These are phyloP conservation scores for Phytophthora aleatoria DNA, from an alignment of 352 stramenopile genomes.

Conservation along the genomic window DNA sequence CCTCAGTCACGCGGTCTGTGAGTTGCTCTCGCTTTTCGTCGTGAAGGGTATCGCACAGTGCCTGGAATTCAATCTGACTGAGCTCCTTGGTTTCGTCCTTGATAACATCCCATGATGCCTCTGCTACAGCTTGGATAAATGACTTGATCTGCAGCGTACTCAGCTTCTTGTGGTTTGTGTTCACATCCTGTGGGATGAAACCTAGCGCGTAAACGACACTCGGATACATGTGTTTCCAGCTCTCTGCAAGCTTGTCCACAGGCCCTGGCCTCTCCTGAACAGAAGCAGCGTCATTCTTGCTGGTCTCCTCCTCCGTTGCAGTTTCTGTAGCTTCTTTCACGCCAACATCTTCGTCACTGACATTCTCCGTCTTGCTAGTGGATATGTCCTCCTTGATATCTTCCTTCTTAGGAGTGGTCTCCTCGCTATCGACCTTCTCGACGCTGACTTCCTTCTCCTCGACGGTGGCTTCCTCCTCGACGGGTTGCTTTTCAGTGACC, in stretches of 20 bases:
- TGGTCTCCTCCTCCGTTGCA: constrained; percentile 8
- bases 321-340: constrained; percentile 1
- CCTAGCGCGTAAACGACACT: constrained; percentile 71
- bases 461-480: constrained; percentile 1
- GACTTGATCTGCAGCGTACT: constrained; percentile 87
- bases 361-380: background rate
- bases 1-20: constrained; percentile 30
- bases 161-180: constrained; percentile 58
- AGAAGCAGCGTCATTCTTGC: constrained; percentile 11
- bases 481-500: background rate
- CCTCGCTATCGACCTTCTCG: constrained; percentile 4
- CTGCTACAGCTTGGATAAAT: constrained; percentile 78
- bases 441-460: background rate
- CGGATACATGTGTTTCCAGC: constrained; percentile 76
- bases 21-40: constrained; percentile 41
- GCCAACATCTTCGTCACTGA: constrained; percentile 1
- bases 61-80: constrained; percentile 78
- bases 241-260: constrained; percentile 17
- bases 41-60: constrained; percentile 65
- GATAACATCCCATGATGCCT: constrained; percentile 71
- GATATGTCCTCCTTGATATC: constrained; percentile 5
- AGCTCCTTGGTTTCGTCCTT: constrained; percentile 43
- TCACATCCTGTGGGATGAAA: constrained; percentile 55
- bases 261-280: constrained; percentile 12
- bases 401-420: constrained; percentile 1